A percentile compares a stretch with the other conserved stretches of the same genome.
Conservation (phyloP, 306 rosid genomes). For the Notholithocarpus densiflorus region DNA sequence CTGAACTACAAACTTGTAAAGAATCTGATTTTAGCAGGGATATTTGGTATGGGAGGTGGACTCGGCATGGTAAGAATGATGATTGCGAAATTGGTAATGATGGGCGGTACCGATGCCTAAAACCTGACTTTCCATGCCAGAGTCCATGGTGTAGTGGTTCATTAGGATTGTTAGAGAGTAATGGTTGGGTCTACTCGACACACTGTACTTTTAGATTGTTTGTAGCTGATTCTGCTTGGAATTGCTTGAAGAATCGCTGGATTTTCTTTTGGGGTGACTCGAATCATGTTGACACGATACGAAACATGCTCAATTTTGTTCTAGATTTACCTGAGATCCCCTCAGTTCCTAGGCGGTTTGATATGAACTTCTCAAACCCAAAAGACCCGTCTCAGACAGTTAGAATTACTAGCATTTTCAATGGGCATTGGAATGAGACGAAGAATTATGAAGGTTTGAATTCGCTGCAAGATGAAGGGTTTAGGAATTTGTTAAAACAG, state of each 20-base stretch:
- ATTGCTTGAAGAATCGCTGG: conserved; percentile 71
- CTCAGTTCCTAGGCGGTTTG: conserved; percentile 76
- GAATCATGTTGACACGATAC: conserved; percentile 83
- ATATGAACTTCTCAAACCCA: conserved; percentile 71
- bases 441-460: conserved; percentile 74
- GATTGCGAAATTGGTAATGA: conserved; percentile 56
- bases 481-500: conserved; percentile 46
- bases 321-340: conserved; percentile 63
- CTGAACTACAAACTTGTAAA: conserved; percentile 46
- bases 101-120: conserved; percentile 72
- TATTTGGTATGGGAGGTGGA: conserved; percentile 89
- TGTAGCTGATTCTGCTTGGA: conserved; percentile 72
- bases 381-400: conserved; percentile 62
- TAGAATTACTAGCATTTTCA: conserved; percentile 87
- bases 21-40: conserved; percentile 63
- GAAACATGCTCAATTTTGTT: conserved; percentile 73
- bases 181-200: conserved; percentile 95
- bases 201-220: conserved; percentile 76
- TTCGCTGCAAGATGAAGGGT: conserved; percentile 72
- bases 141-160: conserved; percentile 87
- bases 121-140: conserved; percentile 57
- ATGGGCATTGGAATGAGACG: conserved; percentile 95
- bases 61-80: conserved; percentile 76
- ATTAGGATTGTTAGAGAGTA: conserved; percentile 75
- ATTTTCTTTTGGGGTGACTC: conserved; percentile 98